These are phyloP conservation scores for Pyricularia sp. DNA, from an alignment of 2,329 filamentous ascomycete species.

Conservation along the genomic window DNA sequence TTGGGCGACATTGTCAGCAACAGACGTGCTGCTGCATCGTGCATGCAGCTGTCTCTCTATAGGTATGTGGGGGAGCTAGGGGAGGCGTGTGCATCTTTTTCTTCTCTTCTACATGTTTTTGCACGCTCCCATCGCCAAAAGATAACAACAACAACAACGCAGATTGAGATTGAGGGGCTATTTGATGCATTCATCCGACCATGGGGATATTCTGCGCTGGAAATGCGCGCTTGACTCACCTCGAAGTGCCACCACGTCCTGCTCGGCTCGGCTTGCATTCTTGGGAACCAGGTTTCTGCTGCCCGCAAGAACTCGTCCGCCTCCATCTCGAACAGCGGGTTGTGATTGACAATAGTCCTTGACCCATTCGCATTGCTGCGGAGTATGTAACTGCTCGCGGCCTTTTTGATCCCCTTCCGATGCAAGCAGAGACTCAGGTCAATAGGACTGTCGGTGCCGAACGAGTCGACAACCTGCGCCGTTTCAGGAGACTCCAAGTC, in stretches of 20 bases:
- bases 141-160: background rate
- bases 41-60: background rate
- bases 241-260: conserved; percentile 60
- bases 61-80: background rate
- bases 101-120: background rate
- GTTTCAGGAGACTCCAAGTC: conserved; percentile 35
- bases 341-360: conserved; percentile 60
- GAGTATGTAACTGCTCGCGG: conserved; percentile 58
- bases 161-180: background rate
- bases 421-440: conserved; percentile 45
- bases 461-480: conserved; percentile 37
- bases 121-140: background rate
- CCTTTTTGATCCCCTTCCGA: conserved; percentile 36
- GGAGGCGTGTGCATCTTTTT: background rate
- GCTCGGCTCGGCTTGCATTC: conserved; percentile 6
- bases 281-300: conserved; percentile 15
- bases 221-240: conserved; percentile 23
- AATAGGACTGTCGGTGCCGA: conserved; percentile 30
- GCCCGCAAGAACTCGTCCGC: conserved; percentile 41
- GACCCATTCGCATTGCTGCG: conserved; percentile 44
- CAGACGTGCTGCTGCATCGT: background rate
- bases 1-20: background rate
- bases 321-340: conserved; percentile 55
- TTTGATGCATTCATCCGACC: background rate
- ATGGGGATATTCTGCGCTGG: background rate